Evolutionary conservation across 1,139 yeast genomes (phyloP), one percentile per base, ranked within the genome.

Genomic region (Protomyces lactucae-debilis): DNA sequence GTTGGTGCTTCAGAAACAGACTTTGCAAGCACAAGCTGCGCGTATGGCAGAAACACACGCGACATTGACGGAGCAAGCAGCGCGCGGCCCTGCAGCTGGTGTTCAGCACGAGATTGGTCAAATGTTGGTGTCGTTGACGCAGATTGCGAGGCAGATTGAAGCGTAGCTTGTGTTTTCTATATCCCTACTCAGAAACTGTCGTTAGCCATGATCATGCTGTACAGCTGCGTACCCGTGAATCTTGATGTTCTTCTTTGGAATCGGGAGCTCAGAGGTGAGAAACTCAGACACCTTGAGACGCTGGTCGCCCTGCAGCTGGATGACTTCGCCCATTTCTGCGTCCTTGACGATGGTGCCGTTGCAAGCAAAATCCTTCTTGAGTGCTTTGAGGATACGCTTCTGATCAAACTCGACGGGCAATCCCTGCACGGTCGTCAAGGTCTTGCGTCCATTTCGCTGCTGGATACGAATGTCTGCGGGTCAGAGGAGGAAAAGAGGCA

Each of bases 401-500:
- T 88, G 82, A 77, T 93, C 99, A 79, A 90, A 93, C 78, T 93
- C 98, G 71, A 80, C 85, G 71, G 99, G 98, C 68, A 93, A 84
- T 75, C 99, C 99, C 81, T 93, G 98, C 68, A 93, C 98, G 52
- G 99, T 93, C 71, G 99, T 93, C 78, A 93, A 85, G 71, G 99
- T 93, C 81, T 93, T 93, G 82, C 99, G 92, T 78, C 99, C 99
- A 83, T 93, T 93, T 84, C 99, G 95, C 82, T 93, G 99, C 81
- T 93, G 99, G 77, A 95, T 92, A 84, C 99, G 95, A 77, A 93
- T 71, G 61, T 71, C 68, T 66, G 28, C 4, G 25, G 36, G 25
- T n/a, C n/a, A 43, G 16, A 14, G n/a, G 23, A 39, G 43, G 10
- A 28, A 25, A 43, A 21, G 12, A 5, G 10, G 21, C 36, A 14